A percentile compares a stretch with the other conserved stretches of the same genome.
These are phyloP conservation scores for Penicillium soppii DNA, from an alignment of 495 filamentous ascomycete species.

Conservation along the genomic window DNA sequence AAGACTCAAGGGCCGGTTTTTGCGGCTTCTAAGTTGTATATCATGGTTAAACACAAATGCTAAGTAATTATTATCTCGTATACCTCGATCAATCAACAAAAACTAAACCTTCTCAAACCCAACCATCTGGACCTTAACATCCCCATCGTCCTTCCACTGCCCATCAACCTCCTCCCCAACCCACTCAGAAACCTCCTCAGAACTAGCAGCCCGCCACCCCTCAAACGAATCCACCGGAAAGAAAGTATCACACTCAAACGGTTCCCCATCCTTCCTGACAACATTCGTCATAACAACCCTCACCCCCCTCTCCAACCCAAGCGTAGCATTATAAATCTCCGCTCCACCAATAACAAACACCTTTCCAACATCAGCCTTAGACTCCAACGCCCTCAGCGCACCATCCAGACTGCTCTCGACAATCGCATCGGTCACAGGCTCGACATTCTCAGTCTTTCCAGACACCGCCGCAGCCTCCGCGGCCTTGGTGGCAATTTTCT, in stretches of 20 bases:
- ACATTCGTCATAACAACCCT: conserved; percentile 50
- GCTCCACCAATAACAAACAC: conserved; percentile 89
- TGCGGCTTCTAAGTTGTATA: too few relatives aligned
- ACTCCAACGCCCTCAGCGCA: conserved; percentile 48
- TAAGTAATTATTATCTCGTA: too few relatives aligned
- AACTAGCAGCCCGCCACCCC: conserved; percentile 39
- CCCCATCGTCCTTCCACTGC: conserved; percentile 42
- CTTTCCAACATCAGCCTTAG: conserved; percentile 35
- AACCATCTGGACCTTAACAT: conserved; percentile 45
- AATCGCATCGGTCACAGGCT: conserved; percentile 32
- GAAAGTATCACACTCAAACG: conserved; percentile 87
- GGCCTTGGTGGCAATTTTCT: conserved; percentile 18
- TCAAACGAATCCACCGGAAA: conserved; percentile 60
- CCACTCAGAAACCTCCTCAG: conserved; percentile 41
- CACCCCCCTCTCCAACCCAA: conserved; percentile 43
- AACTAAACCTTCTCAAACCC: conserved; percentile 38
- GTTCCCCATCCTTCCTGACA: conserved; percentile 31
- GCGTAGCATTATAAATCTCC: conserved; percentile 73
- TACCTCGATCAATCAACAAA: background rate
- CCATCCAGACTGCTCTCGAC: conserved; percentile 51
- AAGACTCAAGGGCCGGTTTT: too few relatives aligned
- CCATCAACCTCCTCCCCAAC: conserved; percentile 42
- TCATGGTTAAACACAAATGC: too few relatives aligned
- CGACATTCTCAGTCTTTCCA: conserved; percentile 12
- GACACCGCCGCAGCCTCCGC: conserved; percentile 12